Conservation (phyloP, 306 rosid genomes). For the Vigna reflexopilosa region DNA sequence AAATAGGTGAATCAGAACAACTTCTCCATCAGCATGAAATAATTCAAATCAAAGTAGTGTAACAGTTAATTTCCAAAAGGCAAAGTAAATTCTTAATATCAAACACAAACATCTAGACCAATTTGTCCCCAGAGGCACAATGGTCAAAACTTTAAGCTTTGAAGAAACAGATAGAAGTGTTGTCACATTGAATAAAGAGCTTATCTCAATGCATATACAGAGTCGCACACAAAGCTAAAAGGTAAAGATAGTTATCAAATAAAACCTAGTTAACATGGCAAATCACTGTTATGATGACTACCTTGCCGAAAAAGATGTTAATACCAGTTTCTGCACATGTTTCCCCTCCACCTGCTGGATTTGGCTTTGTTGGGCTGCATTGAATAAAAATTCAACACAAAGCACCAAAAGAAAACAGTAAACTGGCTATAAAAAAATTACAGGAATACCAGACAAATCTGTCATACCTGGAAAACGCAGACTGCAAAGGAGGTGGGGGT, state of each 20-base stretch:
- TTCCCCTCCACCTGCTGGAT: conserved; percentile 99
- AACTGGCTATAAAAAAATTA: conserved; percentile 35
- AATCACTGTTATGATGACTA: conserved; percentile 36
- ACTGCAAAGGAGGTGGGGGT: conserved; percentile 89
- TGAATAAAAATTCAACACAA: conserved; percentile 35
- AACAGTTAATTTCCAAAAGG: conserved; percentile 25
- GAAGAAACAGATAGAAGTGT: conserved; percentile 19
- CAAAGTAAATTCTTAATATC: conserved; percentile 14
- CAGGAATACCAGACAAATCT: conserved; percentile 28
- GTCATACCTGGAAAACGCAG: conserved; percentile 93
- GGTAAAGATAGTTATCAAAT: neutral
- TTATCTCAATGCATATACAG: neutral
- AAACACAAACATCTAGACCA: neutral
- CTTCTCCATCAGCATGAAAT: conserved; percentile 7
- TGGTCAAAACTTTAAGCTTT: conserved; percentile 13
- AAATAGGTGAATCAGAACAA: conserved; percentile 24
- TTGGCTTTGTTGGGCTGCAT: conserved; percentile 96
- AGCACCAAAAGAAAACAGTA: conserved; percentile 20
- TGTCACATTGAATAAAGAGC: conserved; percentile 2
- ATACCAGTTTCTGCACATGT: conserved; percentile 99
- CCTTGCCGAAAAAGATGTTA: conserved; percentile 91
- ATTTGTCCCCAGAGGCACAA: conserved; percentile 13
- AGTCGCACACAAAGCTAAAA: neutral
- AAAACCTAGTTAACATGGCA: conserved; percentile 33
- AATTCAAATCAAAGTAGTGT: conserved; percentile 10